These are phyloP conservation scores for Kregervanrija pseudodelftensis DNA, from an alignment of 805 yeast species.

Conservation along the genomic window DNA sequence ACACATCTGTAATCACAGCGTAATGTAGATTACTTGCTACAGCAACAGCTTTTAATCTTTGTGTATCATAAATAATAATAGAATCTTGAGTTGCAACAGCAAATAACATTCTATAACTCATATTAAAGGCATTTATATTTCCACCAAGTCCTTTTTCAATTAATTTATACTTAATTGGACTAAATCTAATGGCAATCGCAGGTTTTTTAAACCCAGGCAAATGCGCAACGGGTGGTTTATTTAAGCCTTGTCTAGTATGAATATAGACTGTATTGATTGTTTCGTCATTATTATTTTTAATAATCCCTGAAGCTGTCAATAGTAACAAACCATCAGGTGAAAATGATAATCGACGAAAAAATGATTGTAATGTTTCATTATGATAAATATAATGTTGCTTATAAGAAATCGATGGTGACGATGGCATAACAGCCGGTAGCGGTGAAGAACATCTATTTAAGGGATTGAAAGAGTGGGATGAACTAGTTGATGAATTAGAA, in stretches of 20 bases:
- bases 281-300: constrained; percentile 27
- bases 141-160: constrained; percentile 1
- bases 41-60: constrained; percentile 59
- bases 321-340: constrained; percentile 86
- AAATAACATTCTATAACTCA: constrained; percentile 77
- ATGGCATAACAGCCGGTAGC: constrained; percentile 40
- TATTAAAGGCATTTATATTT: constrained; percentile 31
- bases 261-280: constrained; percentile 66
- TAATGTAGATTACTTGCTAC: constrained; percentile 76
- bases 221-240: constrained; percentile 66
- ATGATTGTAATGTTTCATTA: constrained; percentile 82
- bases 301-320: constrained; percentile 70
- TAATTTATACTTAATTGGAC: constrained; percentile 53
- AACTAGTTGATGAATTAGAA: constrained; percentile 32
- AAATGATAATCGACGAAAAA: constrained; percentile 78
- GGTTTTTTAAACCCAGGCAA: constrained; percentile 78
- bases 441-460: constrained; percentile 20
- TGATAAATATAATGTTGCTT: constrained; percentile 55
- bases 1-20: constrained; percentile 77
- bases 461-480: constrained; percentile 20
- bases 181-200: constrained; percentile 75
- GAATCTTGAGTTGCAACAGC: constrained; percentile 93
- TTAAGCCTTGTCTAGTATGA: constrained; percentile 64
- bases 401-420: constrained; percentile 19
- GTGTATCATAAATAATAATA: constrained; percentile 77